phyloP scores from a whole-genome alignment of 345 rosid species.

The Brassica incana region DNA sequence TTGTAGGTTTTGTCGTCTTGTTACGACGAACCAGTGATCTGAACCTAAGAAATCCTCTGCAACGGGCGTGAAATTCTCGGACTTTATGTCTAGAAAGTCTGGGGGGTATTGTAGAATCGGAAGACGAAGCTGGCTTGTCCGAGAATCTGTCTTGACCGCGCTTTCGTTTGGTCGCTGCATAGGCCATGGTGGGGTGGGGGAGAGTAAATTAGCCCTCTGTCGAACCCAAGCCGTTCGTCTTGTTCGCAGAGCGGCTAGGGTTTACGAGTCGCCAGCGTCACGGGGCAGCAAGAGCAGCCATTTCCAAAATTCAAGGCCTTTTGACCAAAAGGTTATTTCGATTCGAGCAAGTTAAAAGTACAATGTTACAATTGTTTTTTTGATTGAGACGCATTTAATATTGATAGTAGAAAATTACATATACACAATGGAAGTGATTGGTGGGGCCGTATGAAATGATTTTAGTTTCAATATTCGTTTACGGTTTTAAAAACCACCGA shows the following conservation, averaged over 20 bases:
- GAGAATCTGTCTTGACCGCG: neutral
- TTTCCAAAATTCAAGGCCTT: too few species aligned
- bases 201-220: neutral
- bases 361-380: too few species aligned
- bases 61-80: slow-evolving; percentile 60
- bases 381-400: too few species aligned
- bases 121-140: neutral
- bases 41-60: slow-evolving; percentile 55
- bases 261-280: neutral
- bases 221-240: neutral
- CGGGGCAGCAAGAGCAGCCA: too few species aligned
- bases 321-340: too few species aligned
- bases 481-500: too few species aligned
- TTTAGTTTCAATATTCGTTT: too few species aligned
- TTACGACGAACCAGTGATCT: slow-evolving; percentile 30
- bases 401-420: too few species aligned
- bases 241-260: neutral
- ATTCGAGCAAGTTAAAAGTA: too few species aligned
- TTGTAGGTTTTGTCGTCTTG: neutral
- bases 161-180: neutral
- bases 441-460: too few species aligned
- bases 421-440: too few species aligned
- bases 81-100: neutral
- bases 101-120: neutral
- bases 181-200: neutral